These are phyloP conservation scores for Berberis thunbergii DNA, from an alignment of 164 flowering plant genomes.

Conservation along the genomic window DNA sequence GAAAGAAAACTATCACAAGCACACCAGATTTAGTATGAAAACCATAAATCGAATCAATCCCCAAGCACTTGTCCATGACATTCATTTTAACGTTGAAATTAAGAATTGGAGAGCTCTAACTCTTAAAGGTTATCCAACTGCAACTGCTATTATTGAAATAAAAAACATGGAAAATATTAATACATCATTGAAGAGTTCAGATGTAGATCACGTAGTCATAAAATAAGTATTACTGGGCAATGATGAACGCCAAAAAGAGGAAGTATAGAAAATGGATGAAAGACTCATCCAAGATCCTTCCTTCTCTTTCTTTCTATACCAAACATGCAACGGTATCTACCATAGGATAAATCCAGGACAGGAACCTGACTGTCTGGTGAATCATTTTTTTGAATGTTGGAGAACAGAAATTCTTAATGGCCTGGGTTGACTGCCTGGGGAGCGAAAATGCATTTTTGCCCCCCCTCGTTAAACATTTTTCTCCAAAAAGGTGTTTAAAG, in stretches of 20 bases:
- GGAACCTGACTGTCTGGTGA: not conserved
- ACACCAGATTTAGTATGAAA: too few relatives aligned
- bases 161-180: not conserved
- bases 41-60: not conserved
- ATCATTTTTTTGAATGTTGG: too few relatives aligned
- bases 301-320: slow-evolving; percentile 1
- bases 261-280: not conserved
- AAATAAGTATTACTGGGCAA: not conserved
- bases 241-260: not conserved
- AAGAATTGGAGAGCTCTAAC: not conserved
- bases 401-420: too few relatives aligned
- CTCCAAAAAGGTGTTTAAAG: too few relatives aligned
- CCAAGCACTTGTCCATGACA: not conserved
- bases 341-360: not conserved
- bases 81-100: not conserved
- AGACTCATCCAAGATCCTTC: not conserved
- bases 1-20: too few relatives aligned
- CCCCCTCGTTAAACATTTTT: too few relatives aligned
- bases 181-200: not conserved
- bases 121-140: not conserved
- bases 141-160: not conserved
- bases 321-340: not conserved
- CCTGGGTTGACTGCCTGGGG: too few relatives aligned
- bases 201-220: slow-evolving; percentile 9
- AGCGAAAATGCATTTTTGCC: too few relatives aligned